These are phyloP conservation scores for Myxozyma udenii DNA, from an alignment of 805 yeast species.

Conservation along the genomic window DNA sequence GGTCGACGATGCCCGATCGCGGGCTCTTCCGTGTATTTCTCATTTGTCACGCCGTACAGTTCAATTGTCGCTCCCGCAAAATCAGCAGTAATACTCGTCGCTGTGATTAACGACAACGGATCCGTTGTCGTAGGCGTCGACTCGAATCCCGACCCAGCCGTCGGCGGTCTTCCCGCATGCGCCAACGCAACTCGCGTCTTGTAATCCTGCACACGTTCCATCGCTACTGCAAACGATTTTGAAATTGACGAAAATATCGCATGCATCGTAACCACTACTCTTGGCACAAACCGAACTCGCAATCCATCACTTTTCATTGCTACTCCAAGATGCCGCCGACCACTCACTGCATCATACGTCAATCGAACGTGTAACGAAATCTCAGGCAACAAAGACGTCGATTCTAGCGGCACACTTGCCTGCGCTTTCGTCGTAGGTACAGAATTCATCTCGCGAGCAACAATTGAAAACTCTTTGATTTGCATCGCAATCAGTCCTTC, in stretches of 20 bases:
- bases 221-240: conserved; percentile 5
- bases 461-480: conserved; percentile 9
- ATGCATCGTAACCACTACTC: conserved; percentile 10
- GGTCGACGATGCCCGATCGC: conserved; percentile 1
- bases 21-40: conserved; percentile 24
- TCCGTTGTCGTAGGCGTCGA: not conserved
- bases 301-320: conserved; percentile 11
- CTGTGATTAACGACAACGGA: not conserved
- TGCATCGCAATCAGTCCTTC: conserved; percentile 14
- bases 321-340: conserved; percentile 11
- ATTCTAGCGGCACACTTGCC: not conserved
- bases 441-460: not conserved
- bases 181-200: conserved; percentile 14
- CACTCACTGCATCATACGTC: conserved; percentile 6
- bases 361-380: conserved; percentile 13
- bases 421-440: not conserved
- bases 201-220: conserved; percentile 16
- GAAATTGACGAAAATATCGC: conserved; percentile 8
- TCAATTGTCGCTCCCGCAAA: conserved; percentile 27
- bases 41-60: conserved; percentile 20
- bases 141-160: not conserved
- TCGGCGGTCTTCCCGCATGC: not conserved
- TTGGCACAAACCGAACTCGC: conserved; percentile 13
- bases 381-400: conserved; percentile 17
- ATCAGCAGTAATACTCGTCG: not conserved